A percentile compares a stretch with the other conserved stretches of the same genome.
Conservation (phyloP, 2,329 filamentous ascomycete species). For the Aspergillus sp. region DNA sequence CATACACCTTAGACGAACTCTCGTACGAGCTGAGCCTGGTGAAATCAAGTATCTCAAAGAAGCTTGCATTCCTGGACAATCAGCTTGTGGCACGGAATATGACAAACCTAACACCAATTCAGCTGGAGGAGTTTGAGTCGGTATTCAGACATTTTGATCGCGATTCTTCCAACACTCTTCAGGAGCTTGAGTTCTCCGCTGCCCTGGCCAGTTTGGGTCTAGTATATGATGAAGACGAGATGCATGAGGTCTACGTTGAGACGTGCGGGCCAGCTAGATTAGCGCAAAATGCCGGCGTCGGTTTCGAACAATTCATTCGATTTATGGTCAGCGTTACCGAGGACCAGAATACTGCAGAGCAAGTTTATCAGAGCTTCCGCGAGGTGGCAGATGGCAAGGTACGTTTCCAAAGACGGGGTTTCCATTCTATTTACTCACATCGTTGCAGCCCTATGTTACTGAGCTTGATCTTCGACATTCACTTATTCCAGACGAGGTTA, state of each 20-base stretch:
- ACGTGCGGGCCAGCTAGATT: conserved; percentile 61
- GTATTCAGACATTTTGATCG: conserved; percentile 98
- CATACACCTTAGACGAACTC: conserved; percentile 95
- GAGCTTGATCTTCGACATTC: conserved; percentile 95
- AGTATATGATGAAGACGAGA: conserved; percentile 95
- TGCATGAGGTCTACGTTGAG: conserved; percentile 90
- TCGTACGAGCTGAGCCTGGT: conserved; percentile 90
- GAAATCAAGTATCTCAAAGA: conserved; percentile 89
- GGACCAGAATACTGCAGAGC: conserved; percentile 96
- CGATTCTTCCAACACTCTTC: conserved; percentile 81
- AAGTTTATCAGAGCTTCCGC: conserved; percentile 95
- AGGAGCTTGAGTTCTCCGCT: conserved; percentile 92
- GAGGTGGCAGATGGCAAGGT: conserved; percentile 96
- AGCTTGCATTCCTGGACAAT: conserved; percentile 93
- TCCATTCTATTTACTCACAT: conserved; percentile 5
- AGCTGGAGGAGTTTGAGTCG: conserved; percentile 96
- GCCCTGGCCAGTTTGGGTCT: conserved; percentile 91
- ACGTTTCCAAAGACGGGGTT: conserved; percentile 17
- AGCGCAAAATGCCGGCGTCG: conserved; percentile 66
- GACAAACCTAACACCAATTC: conserved; percentile 97
- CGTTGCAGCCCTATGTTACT: conserved; percentile 75
- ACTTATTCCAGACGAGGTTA: conserved; percentile 93
- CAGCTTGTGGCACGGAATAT: conserved; percentile 97
- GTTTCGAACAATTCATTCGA: conserved; percentile 96
- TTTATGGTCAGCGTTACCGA: conserved; percentile 99